Percentiles rank a stretch among this genome's conserved stretches.
These are phyloP conservation scores for Ophiostoma fasciatum DNA, from an alignment of 2,329 filamentous ascomycete genomes.

Conservation along the genomic window DNA sequence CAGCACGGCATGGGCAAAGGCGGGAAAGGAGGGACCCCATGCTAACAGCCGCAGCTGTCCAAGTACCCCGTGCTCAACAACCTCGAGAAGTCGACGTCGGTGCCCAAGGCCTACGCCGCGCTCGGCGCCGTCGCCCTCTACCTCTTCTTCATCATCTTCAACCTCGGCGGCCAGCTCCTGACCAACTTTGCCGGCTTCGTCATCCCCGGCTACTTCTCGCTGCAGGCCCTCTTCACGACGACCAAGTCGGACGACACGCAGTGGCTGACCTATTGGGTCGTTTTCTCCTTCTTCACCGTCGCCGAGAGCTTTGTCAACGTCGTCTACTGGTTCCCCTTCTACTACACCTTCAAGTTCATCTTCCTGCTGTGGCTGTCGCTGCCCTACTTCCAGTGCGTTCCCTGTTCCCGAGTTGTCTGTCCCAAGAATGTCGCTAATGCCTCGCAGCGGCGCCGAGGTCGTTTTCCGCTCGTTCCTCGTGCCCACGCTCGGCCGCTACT, in stretches of 20 bases:
- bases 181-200: constrained; percentile 77
- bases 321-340: constrained; percentile 95
- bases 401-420: constrained; percentile 27
- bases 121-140: constrained; percentile 65
- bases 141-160: constrained; percentile 87
- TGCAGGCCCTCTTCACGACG: constrained; percentile 59
- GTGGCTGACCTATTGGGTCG: constrained; percentile 77
- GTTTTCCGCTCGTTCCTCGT: constrained; percentile 94
- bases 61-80: constrained; percentile 76
- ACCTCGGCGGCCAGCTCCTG: constrained; percentile 75
- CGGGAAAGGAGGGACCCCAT: too few species aligned
- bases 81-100: constrained; percentile 67
- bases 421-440: constrained; percentile 10
- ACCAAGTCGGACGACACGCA: constrained; percentile 68
- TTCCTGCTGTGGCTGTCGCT: constrained; percentile 96
- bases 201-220: constrained; percentile 72
- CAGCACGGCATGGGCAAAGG: too few species aligned
- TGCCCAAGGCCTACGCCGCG: constrained; percentile 75
- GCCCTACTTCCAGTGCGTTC: constrained; percentile 73
- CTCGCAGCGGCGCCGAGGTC: constrained; percentile 71
- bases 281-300: constrained; percentile 70
- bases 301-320: constrained; percentile 71
- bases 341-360: constrained; percentile 99
- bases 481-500: constrained; percentile 87
- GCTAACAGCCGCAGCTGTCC: constrained; percentile 69